phyloP scores from a whole-genome alignment of 306 rosid genomes.

The Nissolia schottii region DNA sequence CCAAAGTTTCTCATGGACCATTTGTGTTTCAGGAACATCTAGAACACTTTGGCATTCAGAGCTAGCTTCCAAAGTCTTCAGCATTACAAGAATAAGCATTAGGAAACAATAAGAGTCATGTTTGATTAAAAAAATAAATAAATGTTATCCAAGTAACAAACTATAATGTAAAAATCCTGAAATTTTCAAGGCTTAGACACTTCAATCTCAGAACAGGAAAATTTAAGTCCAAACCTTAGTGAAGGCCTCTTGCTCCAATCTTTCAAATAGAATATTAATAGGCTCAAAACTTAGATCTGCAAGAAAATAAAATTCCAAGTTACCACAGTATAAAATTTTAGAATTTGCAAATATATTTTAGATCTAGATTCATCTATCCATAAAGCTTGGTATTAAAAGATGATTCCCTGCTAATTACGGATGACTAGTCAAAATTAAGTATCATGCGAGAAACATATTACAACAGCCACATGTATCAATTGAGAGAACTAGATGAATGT shows the following conservation, averaged over 20 bases:
- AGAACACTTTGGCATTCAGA: slow-evolving; percentile 44
- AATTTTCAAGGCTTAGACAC: slow-evolving; percentile 5
- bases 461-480: not conserved
- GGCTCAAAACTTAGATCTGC: slow-evolving; percentile 71
- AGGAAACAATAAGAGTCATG: not conserved
- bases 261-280: slow-evolving; percentile 51
- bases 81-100: slow-evolving; percentile 18
- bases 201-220: slow-evolving; percentile 4
- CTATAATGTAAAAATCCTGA: not conserved
- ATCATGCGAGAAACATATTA: not conserved
- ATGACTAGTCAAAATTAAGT: not conserved
- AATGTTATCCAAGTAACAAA: not conserved
- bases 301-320: slow-evolving; percentile 20
- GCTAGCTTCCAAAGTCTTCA: slow-evolving; percentile 67
- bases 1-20: slow-evolving; percentile 71
- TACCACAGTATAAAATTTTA: not conserved
- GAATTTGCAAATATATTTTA: not conserved
- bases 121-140: not conserved
- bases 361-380: not conserved
- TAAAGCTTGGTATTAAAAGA: not conserved
- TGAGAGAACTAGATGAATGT: not conserved
- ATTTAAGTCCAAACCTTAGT: slow-evolving; percentile 54
- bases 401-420: too few relatives aligned
- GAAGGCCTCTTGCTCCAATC: slow-evolving; percentile 77
- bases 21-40: slow-evolving; percentile 48